phyloP scores from a whole-genome alignment of 1,139 yeast species.

The Pichia sp. region DNA sequence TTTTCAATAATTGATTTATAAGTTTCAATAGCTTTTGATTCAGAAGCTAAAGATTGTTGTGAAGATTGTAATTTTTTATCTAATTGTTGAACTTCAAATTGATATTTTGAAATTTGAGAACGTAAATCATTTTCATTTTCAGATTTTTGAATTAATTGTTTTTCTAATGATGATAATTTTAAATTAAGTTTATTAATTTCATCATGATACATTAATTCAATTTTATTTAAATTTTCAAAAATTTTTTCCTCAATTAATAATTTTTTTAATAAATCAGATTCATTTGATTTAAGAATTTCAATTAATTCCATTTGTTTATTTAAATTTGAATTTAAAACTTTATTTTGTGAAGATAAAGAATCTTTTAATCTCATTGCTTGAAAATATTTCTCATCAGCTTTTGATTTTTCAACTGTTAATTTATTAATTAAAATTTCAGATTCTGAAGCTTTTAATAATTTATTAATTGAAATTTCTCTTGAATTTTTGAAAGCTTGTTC shows the following conservation, averaged over 20 bases:
- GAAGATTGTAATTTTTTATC: conserved; percentile 11
- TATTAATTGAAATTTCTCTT: conserved; percentile 49
- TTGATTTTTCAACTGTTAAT: conserved; percentile 73
- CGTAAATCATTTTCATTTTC: conserved; percentile 19
- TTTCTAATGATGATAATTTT: conserved; percentile 20
- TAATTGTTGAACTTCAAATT: conserved; percentile 17
- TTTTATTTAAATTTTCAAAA: conserved; percentile 27
- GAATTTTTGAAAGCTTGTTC: conserved; percentile 71
- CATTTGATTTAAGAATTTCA: conserved; percentile 57
- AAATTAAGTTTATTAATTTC: conserved; percentile 19
- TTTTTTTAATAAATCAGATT: conserved; percentile 33
- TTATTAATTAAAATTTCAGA: conserved; percentile 66
- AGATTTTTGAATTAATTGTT: conserved; percentile 13
- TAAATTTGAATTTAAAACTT: conserved; percentile 59
- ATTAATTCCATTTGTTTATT: conserved; percentile 68
- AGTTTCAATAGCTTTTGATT: conserved; percentile 25
- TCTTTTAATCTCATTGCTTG: conserved; percentile 92
- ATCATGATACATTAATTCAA: conserved; percentile 25
- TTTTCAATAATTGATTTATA: background rate
- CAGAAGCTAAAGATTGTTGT: conserved; percentile 14
- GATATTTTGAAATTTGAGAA: conserved; percentile 18
- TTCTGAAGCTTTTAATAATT: conserved; percentile 50
- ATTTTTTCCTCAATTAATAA: conserved; percentile 29
- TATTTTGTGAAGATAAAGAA: conserved; percentile 62
- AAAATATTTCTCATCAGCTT: conserved; percentile 94